Evolutionary conservation across 306 rosid genomes (phyloP), one percentile per base, ranked within the genome.

Genomic region (Casuarina cunninghamiana): DNA sequence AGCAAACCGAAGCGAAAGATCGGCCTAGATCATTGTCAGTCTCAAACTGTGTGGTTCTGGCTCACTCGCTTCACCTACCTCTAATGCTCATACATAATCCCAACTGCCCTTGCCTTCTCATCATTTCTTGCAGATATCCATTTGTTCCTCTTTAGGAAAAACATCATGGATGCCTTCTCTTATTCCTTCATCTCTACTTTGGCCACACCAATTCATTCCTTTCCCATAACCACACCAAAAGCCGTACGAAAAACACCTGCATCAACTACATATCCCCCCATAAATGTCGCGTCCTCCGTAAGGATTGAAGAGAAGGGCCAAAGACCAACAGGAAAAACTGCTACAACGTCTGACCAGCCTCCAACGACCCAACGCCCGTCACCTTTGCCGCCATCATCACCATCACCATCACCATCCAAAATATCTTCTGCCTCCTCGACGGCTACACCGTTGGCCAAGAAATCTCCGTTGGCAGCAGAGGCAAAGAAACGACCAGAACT

Each of bases 271-370:
- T 17, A 73, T 11, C 41, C 83, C 54, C 79, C 79, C 69, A 67
- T 61, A 0, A 45, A 74, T 3, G 74, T 55, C 42, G 62, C 78
- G 10, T 83, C 93, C 49, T 37, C 89, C 1, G 77, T 85, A 13
- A 80, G 78, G 83, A 83, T 84, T 1, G 77, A 84, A 79, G 88
- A 87, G 11, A 84, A 65, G 1, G 79, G 79, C 37, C 83, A 76
- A 0, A 77, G 43, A 35, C 1, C 21, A 2, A 77, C 0, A 51
- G 5, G 43, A 21, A 75, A 74, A 12, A 55, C 79, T 37, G 7
- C 78, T 7, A 13, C 32, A 26, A 26, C 58, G 62, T 38, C 82
- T 12, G 9, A n/a, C 4, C 0, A 43, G 2, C 16, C 81, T 0
- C 26, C 32, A 50, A 73, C 77, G 42, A 26, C 84, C 61, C 35